Percentiles rank a stretch among this genome's conserved stretches.
These are phyloP conservation scores for Ambrosiella xylebori DNA, from an alignment of 2,329 filamentous ascomycete genomes.

Conservation along the genomic window DNA sequence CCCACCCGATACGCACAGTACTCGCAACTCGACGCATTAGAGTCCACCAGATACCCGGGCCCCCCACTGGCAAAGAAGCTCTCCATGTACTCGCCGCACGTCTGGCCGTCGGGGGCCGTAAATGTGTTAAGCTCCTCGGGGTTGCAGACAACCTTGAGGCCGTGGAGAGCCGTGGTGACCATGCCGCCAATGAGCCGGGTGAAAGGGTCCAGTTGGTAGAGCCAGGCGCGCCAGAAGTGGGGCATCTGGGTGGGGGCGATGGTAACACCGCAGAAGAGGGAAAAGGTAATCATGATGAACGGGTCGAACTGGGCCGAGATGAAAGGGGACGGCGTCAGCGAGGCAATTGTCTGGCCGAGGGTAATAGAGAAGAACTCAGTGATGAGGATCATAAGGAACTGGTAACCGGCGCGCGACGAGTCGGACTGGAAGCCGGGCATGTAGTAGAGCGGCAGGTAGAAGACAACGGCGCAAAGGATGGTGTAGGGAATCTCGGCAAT, in stretches of 20 bases:
- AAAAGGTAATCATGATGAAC: slow-evolving; percentile 65
- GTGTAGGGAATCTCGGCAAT: slow-evolving; percentile 73
- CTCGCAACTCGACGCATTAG: slow-evolving; percentile 46
- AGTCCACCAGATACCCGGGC: slow-evolving; percentile 52
- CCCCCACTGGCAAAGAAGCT: slow-evolving; percentile 53
- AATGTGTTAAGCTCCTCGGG: slow-evolving; percentile 49
- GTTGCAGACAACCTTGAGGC: slow-evolving; percentile 42
- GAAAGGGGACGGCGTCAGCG: slow-evolving; percentile 61
- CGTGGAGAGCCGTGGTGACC: slow-evolving; percentile 60
- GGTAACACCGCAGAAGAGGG: slow-evolving; percentile 75
- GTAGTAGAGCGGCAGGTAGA: slow-evolving; percentile 74
- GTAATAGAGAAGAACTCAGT: slow-evolving; percentile 76
- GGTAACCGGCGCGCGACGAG: slow-evolving; percentile 56
- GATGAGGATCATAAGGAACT: slow-evolving; percentile 70
- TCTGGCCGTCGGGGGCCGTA: slow-evolving; percentile 44
- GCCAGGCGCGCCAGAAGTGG: slow-evolving; percentile 60
- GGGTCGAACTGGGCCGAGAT: slow-evolving; percentile 68
- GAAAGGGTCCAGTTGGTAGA: slow-evolving; percentile 71
- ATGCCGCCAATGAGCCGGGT: slow-evolving; percentile 67
- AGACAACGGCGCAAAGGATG: slow-evolving; percentile 59
- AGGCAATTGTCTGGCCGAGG: slow-evolving; percentile 57
- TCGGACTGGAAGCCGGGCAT: slow-evolving; percentile 55
- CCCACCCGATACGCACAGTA: slow-evolving; percentile 72
- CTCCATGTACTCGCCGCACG: slow-evolving; percentile 60
- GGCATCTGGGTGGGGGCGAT: slow-evolving; percentile 66